phyloP scores from a whole-genome alignment of 331 rosid genomes.

The Saraca asoca region DNA sequence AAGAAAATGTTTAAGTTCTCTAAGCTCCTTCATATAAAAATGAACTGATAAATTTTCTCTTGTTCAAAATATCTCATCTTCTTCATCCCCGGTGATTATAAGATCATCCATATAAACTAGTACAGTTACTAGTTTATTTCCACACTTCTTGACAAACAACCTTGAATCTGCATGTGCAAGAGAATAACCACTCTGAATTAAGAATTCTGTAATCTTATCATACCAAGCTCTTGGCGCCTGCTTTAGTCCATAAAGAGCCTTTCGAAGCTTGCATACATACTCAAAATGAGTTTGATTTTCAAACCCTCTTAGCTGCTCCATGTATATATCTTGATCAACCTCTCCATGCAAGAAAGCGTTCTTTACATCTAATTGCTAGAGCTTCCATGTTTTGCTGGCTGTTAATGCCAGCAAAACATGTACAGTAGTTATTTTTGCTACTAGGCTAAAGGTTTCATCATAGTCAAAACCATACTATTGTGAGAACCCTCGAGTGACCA shows the following conservation, averaged over 20 bases:
- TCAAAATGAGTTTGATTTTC: not conserved
- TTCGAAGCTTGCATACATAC: too few species aligned
- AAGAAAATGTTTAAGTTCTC: not conserved
- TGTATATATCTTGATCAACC: not conserved
- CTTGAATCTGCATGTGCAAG: not conserved
- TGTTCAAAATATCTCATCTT: not conserved
- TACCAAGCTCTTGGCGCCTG: too few species aligned
- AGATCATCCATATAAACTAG: not conserved
- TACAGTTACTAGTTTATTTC: not conserved
- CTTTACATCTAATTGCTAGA: not conserved
- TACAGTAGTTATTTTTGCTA: not conserved
- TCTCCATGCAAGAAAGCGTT: too few species aligned
- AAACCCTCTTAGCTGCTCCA: not conserved
- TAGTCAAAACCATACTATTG: too few species aligned
- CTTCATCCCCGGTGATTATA: not conserved
- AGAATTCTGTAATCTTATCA: too few species aligned
- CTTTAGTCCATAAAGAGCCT: too few species aligned
- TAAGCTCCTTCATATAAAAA: slow-evolving; percentile 11
- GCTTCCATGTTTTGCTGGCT: not conserved
- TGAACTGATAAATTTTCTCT: not conserved
- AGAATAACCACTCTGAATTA: not conserved
- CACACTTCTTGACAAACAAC: not conserved
- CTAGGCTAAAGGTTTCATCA: too few species aligned
- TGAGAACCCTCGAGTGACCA: too few species aligned
- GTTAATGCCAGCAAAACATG: not conserved